These are phyloP conservation scores for Colletotrichum ledebouriae DNA, from an alignment of 2,329 filamentous ascomycete genomes.

Conservation along the genomic window DNA sequence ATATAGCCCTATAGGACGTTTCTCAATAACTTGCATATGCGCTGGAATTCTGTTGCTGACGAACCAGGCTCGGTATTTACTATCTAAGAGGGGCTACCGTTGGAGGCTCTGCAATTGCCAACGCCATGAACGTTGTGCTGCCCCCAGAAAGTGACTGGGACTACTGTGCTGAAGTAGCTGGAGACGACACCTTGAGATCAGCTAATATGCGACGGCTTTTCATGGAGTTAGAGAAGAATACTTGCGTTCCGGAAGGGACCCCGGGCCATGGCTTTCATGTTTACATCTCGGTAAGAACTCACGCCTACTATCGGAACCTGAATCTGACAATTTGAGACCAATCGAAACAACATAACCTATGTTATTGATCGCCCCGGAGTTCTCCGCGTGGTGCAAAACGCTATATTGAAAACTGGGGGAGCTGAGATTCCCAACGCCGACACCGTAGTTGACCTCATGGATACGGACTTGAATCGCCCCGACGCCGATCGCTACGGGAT, in stretches of 20 bases:
- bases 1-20: no score
- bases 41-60: background rate
- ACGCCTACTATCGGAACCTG: accelerated
- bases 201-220: slow-evolving; percentile 65
- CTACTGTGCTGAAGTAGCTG: slow-evolving; percentile 62
- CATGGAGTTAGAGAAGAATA: slow-evolving; percentile 58
- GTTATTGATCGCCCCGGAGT: background rate
- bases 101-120: slow-evolving; percentile 53
- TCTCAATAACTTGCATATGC: no score
- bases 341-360: slow-evolving; percentile 2
- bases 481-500: background rate
- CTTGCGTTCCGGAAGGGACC: slow-evolving; percentile 54
- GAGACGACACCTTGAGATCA: slow-evolving; percentile 63
- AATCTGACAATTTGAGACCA: slow-evolving; percentile 45
- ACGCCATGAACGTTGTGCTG: slow-evolving; percentile 59
- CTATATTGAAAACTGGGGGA: background rate
- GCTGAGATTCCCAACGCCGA: background rate
- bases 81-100: slow-evolving; percentile 48
- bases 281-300: slow-evolving; percentile 52
- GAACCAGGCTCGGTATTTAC: slow-evolving; percentile 43
- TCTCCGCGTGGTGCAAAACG: background rate
- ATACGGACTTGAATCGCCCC: background rate
- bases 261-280: slow-evolving; percentile 64
- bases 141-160: slow-evolving; percentile 65
- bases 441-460: background rate